These are phyloP conservation scores for Vigna reflexopilosa DNA, from an alignment of 306 rosid species.

Conservation along the genomic window DNA sequence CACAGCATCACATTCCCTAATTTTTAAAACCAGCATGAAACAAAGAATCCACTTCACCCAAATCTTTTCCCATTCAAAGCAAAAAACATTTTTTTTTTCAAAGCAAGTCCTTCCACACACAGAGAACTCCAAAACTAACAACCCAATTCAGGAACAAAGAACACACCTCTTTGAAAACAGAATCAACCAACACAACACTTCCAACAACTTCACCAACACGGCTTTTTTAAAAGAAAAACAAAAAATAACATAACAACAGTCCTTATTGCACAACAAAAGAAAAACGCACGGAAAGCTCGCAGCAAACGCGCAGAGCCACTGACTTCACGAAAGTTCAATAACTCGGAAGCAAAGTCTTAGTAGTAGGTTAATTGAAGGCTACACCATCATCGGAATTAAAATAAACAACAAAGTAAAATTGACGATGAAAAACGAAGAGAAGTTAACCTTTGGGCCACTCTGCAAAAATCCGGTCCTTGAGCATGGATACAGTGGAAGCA, in stretches of 20 bases:
- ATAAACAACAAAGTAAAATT: background rate
- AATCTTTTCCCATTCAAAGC: conserved; percentile 12
- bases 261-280: background rate
- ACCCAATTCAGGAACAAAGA: background rate
- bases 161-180: background rate
- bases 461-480: conserved; percentile 80
- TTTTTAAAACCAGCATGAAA: conserved; percentile 1
- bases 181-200: background rate
- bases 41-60: conserved; percentile 10
- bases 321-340: conserved; percentile 33
- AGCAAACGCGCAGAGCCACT: conserved; percentile 20
- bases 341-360: conserved; percentile 15
- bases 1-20: background rate
- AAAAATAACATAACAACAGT: background rate
- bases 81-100: conserved; percentile 4
- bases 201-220: conserved; percentile 19
- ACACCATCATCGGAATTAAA: conserved; percentile 22
- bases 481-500: conserved; percentile 70
- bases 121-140: conserved; percentile 8
- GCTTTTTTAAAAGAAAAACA: background rate
- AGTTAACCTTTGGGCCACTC: conserved; percentile 91
- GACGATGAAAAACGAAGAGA: background rate
- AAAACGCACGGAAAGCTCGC: conserved; percentile 24
- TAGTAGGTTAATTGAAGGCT: conserved; percentile 17
- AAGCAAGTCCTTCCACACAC: background rate